Conservation (phyloP, 2,329 filamentous ascomycete species). For the Paecilomyces sp. region DNA sequence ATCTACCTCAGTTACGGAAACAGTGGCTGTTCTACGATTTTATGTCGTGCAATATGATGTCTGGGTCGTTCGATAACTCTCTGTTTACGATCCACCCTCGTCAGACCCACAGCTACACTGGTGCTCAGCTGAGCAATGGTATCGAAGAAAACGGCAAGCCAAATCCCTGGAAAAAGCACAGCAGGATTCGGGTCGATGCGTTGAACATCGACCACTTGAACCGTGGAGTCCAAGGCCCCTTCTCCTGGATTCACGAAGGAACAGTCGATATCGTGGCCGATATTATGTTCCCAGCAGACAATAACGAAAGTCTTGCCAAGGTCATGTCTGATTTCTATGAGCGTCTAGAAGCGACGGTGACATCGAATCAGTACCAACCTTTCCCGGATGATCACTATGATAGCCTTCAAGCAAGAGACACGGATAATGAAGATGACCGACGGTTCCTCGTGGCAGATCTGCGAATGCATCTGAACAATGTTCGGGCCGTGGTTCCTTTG, state of each 20-base stretch:
- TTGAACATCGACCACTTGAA: slow-evolving; percentile 95
- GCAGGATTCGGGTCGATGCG: slow-evolving; percentile 82
- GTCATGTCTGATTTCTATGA: slow-evolving; percentile 98
- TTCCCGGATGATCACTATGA: not conserved
- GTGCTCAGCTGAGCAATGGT: slow-evolving; percentile 52
- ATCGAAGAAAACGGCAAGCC: slow-evolving; percentile 56
- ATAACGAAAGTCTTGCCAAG: slow-evolving; percentile 81
- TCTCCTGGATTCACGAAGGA: slow-evolving; percentile 96
- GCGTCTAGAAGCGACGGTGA: slow-evolving; percentile 86
- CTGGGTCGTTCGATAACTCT: slow-evolving; percentile 88
- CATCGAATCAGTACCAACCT: slow-evolving; percentile 58
- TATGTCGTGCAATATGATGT: slow-evolving; percentile 90
- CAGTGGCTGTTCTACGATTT: slow-evolving; percentile 99
- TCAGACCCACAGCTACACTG: slow-evolving; percentile 74
- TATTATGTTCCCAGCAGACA: slow-evolving; percentile 85
- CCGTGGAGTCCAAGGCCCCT: slow-evolving; percentile 82
- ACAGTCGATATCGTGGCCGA: slow-evolving; percentile 96
- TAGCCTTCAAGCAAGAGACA: slow-evolving; percentile 16
- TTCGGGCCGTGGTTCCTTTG: slow-evolving; percentile 83
- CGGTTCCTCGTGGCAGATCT: slow-evolving; percentile 90
- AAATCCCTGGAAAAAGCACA: slow-evolving; percentile 91
- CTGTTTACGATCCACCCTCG: slow-evolving; percentile 95
- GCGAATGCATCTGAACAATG: slow-evolving; percentile 89
- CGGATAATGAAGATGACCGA: slow-evolving; percentile 49
- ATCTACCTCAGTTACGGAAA: slow-evolving; percentile 84